A percentile compares a stretch with the other conserved stretches of the same genome.
Conservation (phyloP, 352 stramenopile species). For the Pythium periplocum region DNA sequence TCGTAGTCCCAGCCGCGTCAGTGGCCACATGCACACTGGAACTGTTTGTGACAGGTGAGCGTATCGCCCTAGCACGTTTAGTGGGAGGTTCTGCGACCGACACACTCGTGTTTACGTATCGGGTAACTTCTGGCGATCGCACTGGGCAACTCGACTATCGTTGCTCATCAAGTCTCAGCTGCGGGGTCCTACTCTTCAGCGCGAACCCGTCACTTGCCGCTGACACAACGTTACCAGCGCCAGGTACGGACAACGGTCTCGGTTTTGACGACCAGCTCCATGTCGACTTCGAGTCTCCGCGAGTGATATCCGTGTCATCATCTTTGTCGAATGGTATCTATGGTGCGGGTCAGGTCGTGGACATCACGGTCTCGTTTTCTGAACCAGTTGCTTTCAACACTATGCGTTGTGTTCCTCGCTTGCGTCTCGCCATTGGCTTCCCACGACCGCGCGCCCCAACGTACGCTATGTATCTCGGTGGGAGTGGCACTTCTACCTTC, state of each 20-base stretch:
- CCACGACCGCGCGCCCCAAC: slow-evolving; percentile 9
- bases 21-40: slow-evolving; percentile 28
- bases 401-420: slow-evolving; percentile 13
- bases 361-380: slow-evolving; percentile 51
- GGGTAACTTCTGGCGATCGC: slow-evolving; percentile 37
- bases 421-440: slow-evolving; percentile 41
- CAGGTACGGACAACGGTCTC: slow-evolving; percentile 39
- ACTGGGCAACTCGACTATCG: slow-evolving; percentile 44
- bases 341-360: slow-evolving; percentile 47
- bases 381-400: slow-evolving; percentile 25
- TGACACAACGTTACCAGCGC: slow-evolving; percentile 32
- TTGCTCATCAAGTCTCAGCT: slow-evolving; percentile 33
- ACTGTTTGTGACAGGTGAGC: slow-evolving; percentile 31
- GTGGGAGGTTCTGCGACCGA: slow-evolving; percentile 40
- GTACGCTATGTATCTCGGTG: slow-evolving; percentile 30
- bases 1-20: slow-evolving; percentile 22
- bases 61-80: slow-evolving; percentile 32
- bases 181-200: slow-evolving; percentile 45
- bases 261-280: slow-evolving; percentile 26
- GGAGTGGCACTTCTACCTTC: slow-evolving; percentile 31
- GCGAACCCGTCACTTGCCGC: slow-evolving; percentile 31
- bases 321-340: slow-evolving; percentile 42
- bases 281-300: slow-evolving; percentile 38
- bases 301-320: slow-evolving; percentile 44
- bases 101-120: slow-evolving; percentile 53